Conservation (phyloP, 305 asterid species). For the Solanum hybrid region DNA sequence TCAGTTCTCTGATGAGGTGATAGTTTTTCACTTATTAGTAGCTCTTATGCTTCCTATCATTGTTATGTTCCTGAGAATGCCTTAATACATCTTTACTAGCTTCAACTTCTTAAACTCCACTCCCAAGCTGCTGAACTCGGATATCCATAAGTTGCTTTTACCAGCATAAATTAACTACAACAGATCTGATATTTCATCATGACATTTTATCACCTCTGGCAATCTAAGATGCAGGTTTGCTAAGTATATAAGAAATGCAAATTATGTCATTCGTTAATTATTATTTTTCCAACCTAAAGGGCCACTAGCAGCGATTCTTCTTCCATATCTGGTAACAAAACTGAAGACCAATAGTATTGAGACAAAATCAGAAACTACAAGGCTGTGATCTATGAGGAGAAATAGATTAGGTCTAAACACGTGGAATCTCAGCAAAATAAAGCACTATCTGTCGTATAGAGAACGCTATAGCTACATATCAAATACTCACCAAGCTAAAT, state of each 20-base stretch:
- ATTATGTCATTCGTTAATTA: not conserved
- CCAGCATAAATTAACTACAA: not conserved
- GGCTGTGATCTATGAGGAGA: not conserved
- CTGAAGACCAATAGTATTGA: not conserved
- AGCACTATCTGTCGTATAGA: not conserved
- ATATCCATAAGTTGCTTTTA: not conserved
- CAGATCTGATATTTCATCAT: not conserved
- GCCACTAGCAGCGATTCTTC: not conserved
- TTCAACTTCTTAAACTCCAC: not conserved
- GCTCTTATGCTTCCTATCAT: not conserved
- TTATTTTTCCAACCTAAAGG: not conserved
- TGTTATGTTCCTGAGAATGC: not conserved
- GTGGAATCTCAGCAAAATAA: not conserved
- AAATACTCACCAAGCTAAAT: slow-evolving; percentile 66
- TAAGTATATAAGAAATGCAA: not conserved
- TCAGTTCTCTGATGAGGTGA: not conserved
- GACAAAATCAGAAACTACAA: not conserved
- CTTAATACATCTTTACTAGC: not conserved
- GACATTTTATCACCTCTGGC: not conserved
- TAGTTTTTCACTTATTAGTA: not conserved
- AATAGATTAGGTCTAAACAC: not conserved
- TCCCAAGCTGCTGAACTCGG: not conserved
- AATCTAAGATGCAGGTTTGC: not conserved
- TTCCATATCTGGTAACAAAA: not conserved
- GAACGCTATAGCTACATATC: not conserved